Base-by-base conservation (phyloP, 2,329 filamentous ascomycete genomes). In the Esteya vermicola region DNA sequence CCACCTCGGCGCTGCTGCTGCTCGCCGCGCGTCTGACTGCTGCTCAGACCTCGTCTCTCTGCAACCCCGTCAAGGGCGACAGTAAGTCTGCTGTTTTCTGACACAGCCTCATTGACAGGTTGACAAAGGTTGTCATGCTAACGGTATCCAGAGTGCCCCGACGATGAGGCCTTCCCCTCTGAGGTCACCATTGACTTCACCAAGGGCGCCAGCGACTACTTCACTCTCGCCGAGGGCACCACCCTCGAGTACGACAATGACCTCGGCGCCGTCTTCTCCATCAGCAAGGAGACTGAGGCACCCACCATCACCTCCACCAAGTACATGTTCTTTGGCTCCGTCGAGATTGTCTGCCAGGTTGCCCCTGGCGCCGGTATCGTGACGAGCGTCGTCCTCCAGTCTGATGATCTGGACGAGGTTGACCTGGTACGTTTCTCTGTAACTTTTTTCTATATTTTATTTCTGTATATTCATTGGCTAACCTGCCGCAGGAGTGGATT, bases 271-370 rank as follows among this genome's bases (percentile, higher is more conserved):
- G 57, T 62, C 46, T 75, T 75, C 61, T 70, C 73, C 51, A 95
- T 95, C 62, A 72, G 70, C 27, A 65, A 73, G 38, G 70, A 75
- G 47, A 65, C 56, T 12, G 71, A 85, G 38, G 75, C 72, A 36
- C 79, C 85, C 28, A 85, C 81, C 26, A 85, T 93, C 59, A 70
- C 68, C 52, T 74, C 73, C 42, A 70, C 77, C 53, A 88, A 86
- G 72, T 96, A 93, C 69, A 85, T 98, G 59, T 95, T 96, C 83
- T 96, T 94, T 59, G 91, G 91, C 46, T 78, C 78, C 53, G 74
- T 95, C 51, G 82, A 93, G 40, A 75, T 85, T 45, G 75, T 73
- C 23, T 65, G 93, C 54, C 81, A 86, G 60, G 80, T 82, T 30
- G 80, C 91, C 21, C 72, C 81, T 4, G 91, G 89, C 33, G 67